phyloP scores from a whole-genome alignment of 2,329 filamentous ascomycete genomes.

The Colletotrichum sublineola region DNA sequence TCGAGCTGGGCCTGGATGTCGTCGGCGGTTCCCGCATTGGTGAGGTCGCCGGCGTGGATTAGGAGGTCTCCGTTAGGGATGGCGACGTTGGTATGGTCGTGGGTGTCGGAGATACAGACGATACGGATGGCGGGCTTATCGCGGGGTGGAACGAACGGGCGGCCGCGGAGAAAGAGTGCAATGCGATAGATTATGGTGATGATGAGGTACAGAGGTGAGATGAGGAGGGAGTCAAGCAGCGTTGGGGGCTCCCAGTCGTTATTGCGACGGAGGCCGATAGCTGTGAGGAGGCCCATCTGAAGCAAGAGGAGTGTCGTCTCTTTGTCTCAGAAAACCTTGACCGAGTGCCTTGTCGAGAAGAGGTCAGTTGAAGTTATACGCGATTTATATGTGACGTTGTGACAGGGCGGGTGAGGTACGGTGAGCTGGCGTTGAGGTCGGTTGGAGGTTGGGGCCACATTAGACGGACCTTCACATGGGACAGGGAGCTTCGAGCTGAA shows the following conservation, averaged over 20 bases:
- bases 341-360: slow-evolving; percentile 4
- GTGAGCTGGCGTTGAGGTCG: slow-evolving; percentile 31
- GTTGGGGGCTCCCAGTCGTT: slow-evolving; percentile 64
- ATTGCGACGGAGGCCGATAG: slow-evolving; percentile 62
- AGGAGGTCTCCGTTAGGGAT: slow-evolving; percentile 86
- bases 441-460: background rate
- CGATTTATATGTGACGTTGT: slow-evolving; percentile 24
- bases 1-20: slow-evolving; percentile 87
- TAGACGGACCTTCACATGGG: slow-evolving; percentile 39
- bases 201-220: slow-evolving; percentile 76
- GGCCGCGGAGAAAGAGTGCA: slow-evolving; percentile 76
- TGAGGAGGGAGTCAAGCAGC: slow-evolving; percentile 73
- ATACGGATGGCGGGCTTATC: slow-evolving; percentile 74
- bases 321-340: slow-evolving; percentile 1
- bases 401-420: slow-evolving; percentile 8
- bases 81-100: slow-evolving; percentile 70
- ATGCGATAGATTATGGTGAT: slow-evolving; percentile 73
- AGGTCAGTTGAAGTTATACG: slow-evolving; percentile 15
- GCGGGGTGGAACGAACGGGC: slow-evolving; percentile 70
- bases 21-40: slow-evolving; percentile 76
- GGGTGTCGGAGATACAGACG: slow-evolving; percentile 93
- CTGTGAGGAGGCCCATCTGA: slow-evolving; percentile 60
- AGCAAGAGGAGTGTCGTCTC: slow-evolving; percentile 5
- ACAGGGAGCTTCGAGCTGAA: slow-evolving; percentile 37
- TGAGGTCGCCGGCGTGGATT: slow-evolving; percentile 90